phyloP scores from a whole-genome alignment of 768 basidiomycete genomes.

The Lactarius trivialis region DNA sequence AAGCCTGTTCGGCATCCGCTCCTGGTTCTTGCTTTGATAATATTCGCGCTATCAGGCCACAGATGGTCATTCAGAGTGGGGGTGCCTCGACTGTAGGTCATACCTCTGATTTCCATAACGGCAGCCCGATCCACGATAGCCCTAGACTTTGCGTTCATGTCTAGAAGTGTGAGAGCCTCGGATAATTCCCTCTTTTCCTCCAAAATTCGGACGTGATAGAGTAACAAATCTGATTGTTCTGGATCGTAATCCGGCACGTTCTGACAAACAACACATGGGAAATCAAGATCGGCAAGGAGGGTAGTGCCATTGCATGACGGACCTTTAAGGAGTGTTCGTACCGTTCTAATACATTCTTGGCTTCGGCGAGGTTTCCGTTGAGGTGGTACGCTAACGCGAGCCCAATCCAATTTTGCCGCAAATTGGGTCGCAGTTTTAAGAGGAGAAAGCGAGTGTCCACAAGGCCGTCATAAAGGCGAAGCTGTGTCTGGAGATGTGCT shows the following conservation, averaged over 20 bases:
- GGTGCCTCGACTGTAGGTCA: neutral
- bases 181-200: constrained; percentile 63
- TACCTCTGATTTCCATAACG: constrained; percentile 65
- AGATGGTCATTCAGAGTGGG: neutral
- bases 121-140: constrained; percentile 65
- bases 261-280: constrained; percentile 32
- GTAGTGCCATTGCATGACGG: constrained; percentile 21
- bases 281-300: neutral
- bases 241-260: constrained; percentile 73
- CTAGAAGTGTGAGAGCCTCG: constrained; percentile 57
- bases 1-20: constrained; percentile 73
- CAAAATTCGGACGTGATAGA: constrained; percentile 69
- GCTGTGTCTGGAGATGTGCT: constrained; percentile 82
- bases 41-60: constrained; percentile 53
- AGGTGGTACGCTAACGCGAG: constrained; percentile 86
- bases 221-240: constrained; percentile 75
- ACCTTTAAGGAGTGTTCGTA: constrained; percentile 72
- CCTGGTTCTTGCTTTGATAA: constrained; percentile 56
- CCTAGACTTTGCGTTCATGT: constrained; percentile 55
- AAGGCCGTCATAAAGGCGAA: constrained; percentile 70
- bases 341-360: constrained; percentile 64
- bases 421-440: constrained; percentile 69
- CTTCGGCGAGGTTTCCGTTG: constrained; percentile 63
- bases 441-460: constrained; percentile 80
- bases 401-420: constrained; percentile 85